phyloP scores from a whole-genome alignment of 176 grass and related monocot species.

The Oryza australiensis region DNA sequence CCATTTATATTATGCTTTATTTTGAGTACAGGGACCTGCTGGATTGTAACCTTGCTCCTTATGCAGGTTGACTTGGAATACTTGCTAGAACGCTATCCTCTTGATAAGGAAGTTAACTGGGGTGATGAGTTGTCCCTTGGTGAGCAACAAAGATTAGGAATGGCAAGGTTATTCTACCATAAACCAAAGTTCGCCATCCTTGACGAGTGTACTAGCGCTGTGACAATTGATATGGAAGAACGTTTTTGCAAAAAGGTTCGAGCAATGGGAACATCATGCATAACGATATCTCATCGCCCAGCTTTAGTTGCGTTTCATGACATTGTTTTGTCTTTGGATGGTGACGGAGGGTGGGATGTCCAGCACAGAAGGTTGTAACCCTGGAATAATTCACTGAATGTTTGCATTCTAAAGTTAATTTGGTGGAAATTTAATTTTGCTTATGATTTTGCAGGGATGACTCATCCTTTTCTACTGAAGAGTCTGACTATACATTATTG shows the following conservation, averaged over 20 bases:
- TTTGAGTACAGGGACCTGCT: constrained; percentile 34
- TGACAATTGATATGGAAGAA: constrained; percentile 98
- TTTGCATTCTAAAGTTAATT: constrained; percentile 28
- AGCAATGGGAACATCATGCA: constrained; percentile 98
- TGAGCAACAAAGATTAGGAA: constrained; percentile 98
- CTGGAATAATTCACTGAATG: constrained; percentile 28
- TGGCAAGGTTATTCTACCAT: constrained; percentile 98
- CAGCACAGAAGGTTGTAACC: constrained; percentile 74
- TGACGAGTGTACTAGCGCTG: constrained; percentile 98
- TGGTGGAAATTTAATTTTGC: constrained; percentile 9
- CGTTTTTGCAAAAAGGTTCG: constrained; percentile 94
- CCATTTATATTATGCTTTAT: constrained; percentile 26
- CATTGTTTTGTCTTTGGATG: constrained; percentile 96
- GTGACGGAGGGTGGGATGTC: constrained; percentile 92
- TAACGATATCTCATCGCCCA: constrained; percentile 97
- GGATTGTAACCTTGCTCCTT: constrained; percentile 41
- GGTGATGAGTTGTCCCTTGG: constrained; percentile 96
- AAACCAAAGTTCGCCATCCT: constrained; percentile 98
- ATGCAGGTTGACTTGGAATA: constrained; percentile 95
- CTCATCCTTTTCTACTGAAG: constrained; percentile 61
- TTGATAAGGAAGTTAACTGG: constrained; percentile 98
- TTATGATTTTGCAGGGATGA: constrained; percentile 60
- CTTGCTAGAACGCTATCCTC: constrained; percentile 90
- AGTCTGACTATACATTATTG: constrained; percentile 50
- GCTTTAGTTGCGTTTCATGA: constrained; percentile 99